phyloP scores from a whole-genome alignment of 1,284 basidiomycete genomes.

The Leccinum subrobustum region DNA sequence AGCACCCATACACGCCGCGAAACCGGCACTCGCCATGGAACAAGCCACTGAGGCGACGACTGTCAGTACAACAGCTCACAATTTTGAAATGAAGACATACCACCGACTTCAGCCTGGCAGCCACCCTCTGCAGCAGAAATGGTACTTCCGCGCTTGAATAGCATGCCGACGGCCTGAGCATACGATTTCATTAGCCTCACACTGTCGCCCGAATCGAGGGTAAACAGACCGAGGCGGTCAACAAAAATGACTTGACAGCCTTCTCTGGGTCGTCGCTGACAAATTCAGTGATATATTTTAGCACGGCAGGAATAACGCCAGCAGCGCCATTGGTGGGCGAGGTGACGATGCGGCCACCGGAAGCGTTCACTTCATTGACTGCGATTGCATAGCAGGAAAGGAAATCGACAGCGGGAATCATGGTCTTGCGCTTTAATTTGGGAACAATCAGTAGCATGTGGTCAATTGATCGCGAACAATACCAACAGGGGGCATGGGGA shows the following conservation, averaged over 20 bases:
- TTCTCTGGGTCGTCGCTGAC: constrained; percentile 87
- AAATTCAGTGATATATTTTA: constrained; percentile 90
- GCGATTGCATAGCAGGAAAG: constrained; percentile 91
- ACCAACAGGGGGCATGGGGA: constrained; percentile 79
- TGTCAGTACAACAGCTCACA: constrained; percentile 3
- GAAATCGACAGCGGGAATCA: constrained; percentile 93
- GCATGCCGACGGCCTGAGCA: constrained; percentile 84
- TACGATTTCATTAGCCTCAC: constrained; percentile 4
- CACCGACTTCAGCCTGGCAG: constrained; percentile 85
- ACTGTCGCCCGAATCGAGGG: not conserved
- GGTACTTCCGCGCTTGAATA: constrained; percentile 96
- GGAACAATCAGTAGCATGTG: constrained; percentile 3
- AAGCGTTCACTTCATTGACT: constrained; percentile 89
- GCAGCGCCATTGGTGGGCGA: constrained; percentile 89
- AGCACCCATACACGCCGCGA: constrained; percentile 91
- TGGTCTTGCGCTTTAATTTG: constrained; percentile 63
- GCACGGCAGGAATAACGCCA: constrained; percentile 89
- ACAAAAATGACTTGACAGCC: constrained; percentile 81
- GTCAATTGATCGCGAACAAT: not conserved
- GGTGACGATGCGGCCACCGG: constrained; percentile 91
- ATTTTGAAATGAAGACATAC: constrained; percentile 36
- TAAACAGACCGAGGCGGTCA: constrained; percentile 72
- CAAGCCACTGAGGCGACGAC: constrained; percentile 63
- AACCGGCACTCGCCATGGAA: constrained; percentile 91
- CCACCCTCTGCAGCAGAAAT: constrained; percentile 95